These are phyloP conservation scores for Leonotis leonurus DNA, from an alignment of 257 asterid species.

Conservation along the genomic window DNA sequence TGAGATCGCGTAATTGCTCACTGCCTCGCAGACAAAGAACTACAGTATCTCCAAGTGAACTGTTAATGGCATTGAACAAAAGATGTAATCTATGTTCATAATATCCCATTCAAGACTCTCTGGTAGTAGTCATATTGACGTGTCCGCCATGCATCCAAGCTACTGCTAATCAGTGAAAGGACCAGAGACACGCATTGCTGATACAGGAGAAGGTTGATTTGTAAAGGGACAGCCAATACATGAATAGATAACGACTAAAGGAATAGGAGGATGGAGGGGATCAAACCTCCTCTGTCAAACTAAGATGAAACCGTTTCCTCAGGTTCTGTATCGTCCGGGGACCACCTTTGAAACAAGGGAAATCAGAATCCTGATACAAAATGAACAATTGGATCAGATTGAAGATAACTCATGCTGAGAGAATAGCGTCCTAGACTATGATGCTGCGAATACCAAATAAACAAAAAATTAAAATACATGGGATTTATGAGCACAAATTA, in stretches of 20 bases:
- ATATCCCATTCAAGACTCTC: conserved; percentile 93
- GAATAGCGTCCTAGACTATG: background rate
- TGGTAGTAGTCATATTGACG: conserved; percentile 97
- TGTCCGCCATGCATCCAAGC: conserved; percentile 99
- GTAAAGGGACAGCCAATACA: background rate
- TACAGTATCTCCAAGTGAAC: conserved; percentile 18
- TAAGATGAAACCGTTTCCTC: conserved; percentile 94
- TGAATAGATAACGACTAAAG: conserved; percentile 10
- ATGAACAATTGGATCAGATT: conserved; percentile 7
- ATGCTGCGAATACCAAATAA: background rate
- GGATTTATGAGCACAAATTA: background rate
- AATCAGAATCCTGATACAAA: conserved; percentile 82
- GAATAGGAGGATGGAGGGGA: background rate
- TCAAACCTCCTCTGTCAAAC: conserved; percentile 95
- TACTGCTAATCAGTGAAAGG: conserved; percentile 96
- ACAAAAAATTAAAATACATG: background rate
- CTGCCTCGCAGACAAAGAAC: background rate
- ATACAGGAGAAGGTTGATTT: conserved; percentile 23
- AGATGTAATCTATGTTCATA: conserved; percentile 34
- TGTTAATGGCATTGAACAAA: conserved; percentile 3
- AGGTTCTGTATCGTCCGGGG: conserved; percentile 92
- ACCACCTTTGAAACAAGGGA: conserved; percentile 99
- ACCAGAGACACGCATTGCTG: conserved; percentile 99
- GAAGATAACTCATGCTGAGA: background rate
- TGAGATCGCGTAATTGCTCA: conserved; percentile 11